Conservation (phyloP, 257 asterid species). For the Solanum virginianum region DNA sequence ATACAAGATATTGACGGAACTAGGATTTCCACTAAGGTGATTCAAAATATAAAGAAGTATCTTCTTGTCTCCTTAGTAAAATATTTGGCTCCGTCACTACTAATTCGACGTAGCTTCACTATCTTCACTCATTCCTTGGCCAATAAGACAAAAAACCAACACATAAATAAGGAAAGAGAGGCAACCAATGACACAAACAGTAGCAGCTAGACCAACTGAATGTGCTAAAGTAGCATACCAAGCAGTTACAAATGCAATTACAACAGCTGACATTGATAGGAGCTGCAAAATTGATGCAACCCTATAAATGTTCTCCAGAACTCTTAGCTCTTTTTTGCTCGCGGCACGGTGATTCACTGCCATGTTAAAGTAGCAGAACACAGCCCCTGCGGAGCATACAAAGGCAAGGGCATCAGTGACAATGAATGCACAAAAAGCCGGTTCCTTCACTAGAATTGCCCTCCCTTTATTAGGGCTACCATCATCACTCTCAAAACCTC, state of each 20-base stretch:
- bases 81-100: background rate
- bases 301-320: fast-evolving
- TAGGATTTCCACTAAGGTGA: background rate
- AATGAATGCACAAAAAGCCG: slow-evolving; percentile 8
- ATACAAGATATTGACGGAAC: background rate
- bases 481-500: background rate
- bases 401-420: slow-evolving; percentile 1
- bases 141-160: background rate
- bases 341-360: background rate
- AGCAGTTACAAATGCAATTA: background rate
- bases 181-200: background rate
- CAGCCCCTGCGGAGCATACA: background rate
- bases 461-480: background rate
- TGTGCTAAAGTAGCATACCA: background rate
- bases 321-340: background rate
- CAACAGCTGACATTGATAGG: background rate
- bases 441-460: slow-evolving; percentile 1
- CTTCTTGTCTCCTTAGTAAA: background rate
- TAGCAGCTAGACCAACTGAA: background rate
- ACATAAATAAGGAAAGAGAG: background rate
- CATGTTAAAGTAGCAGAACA: background rate
- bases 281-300: background rate
- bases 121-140: fast-evolving
- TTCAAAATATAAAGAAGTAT: background rate
- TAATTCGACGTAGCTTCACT: fast-evolving